Base-by-base conservation (phyloP, 2,329 filamentous ascomycete genomes). In the Beauveria caledonica region DNA sequence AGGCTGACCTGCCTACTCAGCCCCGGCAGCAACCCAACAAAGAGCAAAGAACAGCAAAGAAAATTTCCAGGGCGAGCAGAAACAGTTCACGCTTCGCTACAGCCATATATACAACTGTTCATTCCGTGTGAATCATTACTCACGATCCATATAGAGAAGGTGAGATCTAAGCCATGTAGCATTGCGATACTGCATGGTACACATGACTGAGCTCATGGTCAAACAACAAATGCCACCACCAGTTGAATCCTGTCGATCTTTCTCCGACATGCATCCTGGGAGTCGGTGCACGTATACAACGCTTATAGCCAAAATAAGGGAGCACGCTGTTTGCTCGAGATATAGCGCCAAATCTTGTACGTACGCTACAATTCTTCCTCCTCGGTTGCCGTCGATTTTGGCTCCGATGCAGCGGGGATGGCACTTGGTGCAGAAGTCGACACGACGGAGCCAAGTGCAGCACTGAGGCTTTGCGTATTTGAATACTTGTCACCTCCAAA, bases 331-430 rank as follows among this genome's bases (percentile, higher is more conserved):
- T 49, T 27, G 21, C 49, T n/a, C 42, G 57, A 29, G 23, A n/a
- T 21, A 29, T 29, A 52, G 25, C 46, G 21, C 19, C 25, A 39
- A 19, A 9, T 25, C 29, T 27, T 27, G 45, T n/a, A n/a, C n/a
- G 5, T 39, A 46, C n/a, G 55, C 56, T 62, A 80, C 64, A 76
- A 68, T 66, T 77, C 74, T 65, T 77, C 74, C 62, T 76, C 74
- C 44, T 71, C 67, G 11, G n/a, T n/a, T 66, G 50, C 59, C 69
- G 54, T 40, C 44, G 33, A 10, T 17, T 57, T 71, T 53, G 65
- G 57, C 51, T 65, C 69, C 51, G 63, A 62, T 9, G 64, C 61
- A 55, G 68, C 63, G 17, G 63, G 50, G 3, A 66, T 54, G 53
- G 66, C 57, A 61, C 68, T 66, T 39, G 59, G 61, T 51, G 64